phyloP scores from a whole-genome alignment of 805 yeast species.

The Candida khao-thaluensis region DNA sequence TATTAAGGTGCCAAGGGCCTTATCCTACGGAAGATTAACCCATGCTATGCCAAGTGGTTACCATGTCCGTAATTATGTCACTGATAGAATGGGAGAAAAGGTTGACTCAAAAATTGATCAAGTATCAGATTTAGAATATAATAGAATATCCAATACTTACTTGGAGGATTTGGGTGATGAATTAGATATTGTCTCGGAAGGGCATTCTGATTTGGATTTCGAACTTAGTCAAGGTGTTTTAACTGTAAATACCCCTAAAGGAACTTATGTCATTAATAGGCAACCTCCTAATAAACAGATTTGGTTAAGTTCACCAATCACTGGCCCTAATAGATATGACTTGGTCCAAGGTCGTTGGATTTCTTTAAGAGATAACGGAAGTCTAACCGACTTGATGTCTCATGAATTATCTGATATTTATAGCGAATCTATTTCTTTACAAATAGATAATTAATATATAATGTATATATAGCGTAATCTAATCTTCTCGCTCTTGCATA shows the following conservation, averaged over 20 bases:
- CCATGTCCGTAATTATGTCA: slow-evolving; percentile 11
- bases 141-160: slow-evolving; percentile 60
- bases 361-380: slow-evolving; percentile 61
- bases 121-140: slow-evolving; percentile 56
- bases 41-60: no score
- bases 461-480: slow-evolving; percentile 2
- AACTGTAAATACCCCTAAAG: slow-evolving; percentile 63
- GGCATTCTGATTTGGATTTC: slow-evolving; percentile 62
- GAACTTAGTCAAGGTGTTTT: slow-evolving; percentile 87
- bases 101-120: slow-evolving; percentile 42
- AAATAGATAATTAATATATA: slow-evolving; percentile 14
- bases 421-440: slow-evolving; percentile 21
- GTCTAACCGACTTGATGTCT: slow-evolving; percentile 34
- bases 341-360: slow-evolving; percentile 74
- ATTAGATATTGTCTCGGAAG: slow-evolving; percentile 66
- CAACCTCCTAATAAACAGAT: slow-evolving; percentile 98
- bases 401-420: slow-evolving; percentile 32
- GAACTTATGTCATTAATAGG: slow-evolving; percentile 89
- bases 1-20: not conserved
- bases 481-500: no score
- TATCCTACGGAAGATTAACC: slow-evolving; percentile 1
- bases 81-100: slow-evolving; percentile 15
- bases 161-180: slow-evolving; percentile 67
- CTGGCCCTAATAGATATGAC: slow-evolving; percentile 85
- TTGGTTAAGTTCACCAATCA: slow-evolving; percentile 91